Base-by-base conservation (phyloP, 1,284 basidiomycete species). In the Mrakiaceae sp. region DNA sequence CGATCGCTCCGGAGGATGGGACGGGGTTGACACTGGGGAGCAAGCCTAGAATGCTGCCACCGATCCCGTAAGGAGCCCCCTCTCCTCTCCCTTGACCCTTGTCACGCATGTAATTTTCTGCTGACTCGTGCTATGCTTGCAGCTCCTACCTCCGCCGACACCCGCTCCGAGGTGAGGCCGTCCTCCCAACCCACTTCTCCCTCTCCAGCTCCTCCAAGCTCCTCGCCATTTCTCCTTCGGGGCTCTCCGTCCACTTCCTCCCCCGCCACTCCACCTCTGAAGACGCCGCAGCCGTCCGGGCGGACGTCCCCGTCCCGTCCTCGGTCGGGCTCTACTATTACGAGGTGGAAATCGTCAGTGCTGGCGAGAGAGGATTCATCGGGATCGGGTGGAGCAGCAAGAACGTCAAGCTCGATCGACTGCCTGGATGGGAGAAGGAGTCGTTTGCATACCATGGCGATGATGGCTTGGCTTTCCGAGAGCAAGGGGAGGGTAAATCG, bases 401-500 rank as follows among this genome's bases (percentile, higher is more conserved):
- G 5, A 73, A 82, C 43, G 84, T 86, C 55, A 83, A 83, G 71
- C 76, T 88, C 60, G 81, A 82, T 42, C 84, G 90, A 62, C 81
- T 94, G 48, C 90, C 92, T 12, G 92, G 92, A 3, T 94, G 90
- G 89, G 91, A 94, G 73, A 78, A 80, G 67, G 82, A 85, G 63
- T 91, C 88, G n/a, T 95, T 88, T 86, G 92, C 90, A 51, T 97
- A 91, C 76, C 89, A 94, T 72, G 90, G 87, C n/a, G 91, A 95
- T 73, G 91, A 92, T 72, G 93, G 93, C 5, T 82, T 81, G 69
- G 81, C 84, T 2, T 91, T 89, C 75, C 83, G 86, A 39, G 83
- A 84, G 4, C 84, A 87, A 67, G 87, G 84, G 69, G 81, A 79
- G 49, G 89, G 88, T 6, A 81, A 80, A 62, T 76, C 81, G n/a